These are phyloP conservation scores for Dendrocalamus sinicus DNA, from an alignment of 176 grass and related monocot species.

Conservation along the genomic window DNA sequence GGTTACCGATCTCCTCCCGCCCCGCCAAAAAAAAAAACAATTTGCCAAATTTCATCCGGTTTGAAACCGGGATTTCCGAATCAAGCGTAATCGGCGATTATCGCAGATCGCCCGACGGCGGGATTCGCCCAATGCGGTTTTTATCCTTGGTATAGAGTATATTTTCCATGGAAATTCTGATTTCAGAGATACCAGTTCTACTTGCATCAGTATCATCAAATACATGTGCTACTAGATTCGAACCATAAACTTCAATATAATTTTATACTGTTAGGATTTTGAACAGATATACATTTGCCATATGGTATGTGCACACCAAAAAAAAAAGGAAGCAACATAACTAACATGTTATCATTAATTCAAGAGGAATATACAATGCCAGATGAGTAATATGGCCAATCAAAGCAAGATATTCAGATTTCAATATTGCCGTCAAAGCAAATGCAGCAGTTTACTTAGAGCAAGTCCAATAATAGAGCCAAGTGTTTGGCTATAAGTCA, in stretches of 20 bases:
- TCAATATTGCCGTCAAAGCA: not conserved
- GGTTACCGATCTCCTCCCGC: too few species aligned
- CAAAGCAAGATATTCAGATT: constrained; percentile 10
- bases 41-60: too few species aligned
- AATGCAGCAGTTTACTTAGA: constrained; percentile 18
- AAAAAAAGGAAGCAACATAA: not conserved
- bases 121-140: too few species aligned
- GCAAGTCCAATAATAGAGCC: too few species aligned
- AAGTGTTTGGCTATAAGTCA: too few species aligned
- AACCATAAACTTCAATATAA: not conserved
- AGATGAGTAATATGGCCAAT: not conserved
- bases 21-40: too few species aligned
- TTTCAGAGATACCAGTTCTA: not conserved
- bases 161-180: constrained; percentile 14
- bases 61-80: too few species aligned
- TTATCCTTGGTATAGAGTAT: too few species aligned
- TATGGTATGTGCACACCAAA: constrained; percentile 1
- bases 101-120: too few species aligned
- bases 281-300: not conserved
- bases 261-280: constrained; percentile 2
- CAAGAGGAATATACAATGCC: not conserved
- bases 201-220: not conserved
- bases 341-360: not conserved
- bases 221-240: not conserved
- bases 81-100: too few species aligned